Evolutionary conservation across 2,329 filamentous ascomycete species (phyloP), one percentile per base, ranked within the genome.

Genomic region (Alternaria hordeiaustralica): DNA sequence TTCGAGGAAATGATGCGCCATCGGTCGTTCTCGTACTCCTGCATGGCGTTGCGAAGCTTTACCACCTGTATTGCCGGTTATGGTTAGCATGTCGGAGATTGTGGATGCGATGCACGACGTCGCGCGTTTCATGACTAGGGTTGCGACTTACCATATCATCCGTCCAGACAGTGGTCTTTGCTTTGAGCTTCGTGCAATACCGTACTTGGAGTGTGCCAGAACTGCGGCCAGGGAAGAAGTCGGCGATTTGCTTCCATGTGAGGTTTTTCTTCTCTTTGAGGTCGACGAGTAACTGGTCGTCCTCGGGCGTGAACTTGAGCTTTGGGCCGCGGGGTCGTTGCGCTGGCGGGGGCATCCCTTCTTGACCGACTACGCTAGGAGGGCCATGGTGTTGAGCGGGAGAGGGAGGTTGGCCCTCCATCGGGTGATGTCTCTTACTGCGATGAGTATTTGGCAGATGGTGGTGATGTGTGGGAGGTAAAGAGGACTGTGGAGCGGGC

Each of bases 171-270:
- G 92, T 96, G 43, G 92, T 94, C 84, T 97, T 97, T 13, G 93
- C 94, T 82, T 97, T 97, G 56, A 97, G 84, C 82, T 97, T 97
- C 46, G 94, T 97, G 78, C 94, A 97, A 79, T 97, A 97, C 36
- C 94, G 90, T 58, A 97, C 94, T 80, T 97, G 94, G 65, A 97
- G 82, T 28, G 94, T 97, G 18, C 94, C 94, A 49, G 92, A 96
- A 62, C 92, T 96, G 61, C 94, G 87, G 2, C 94, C 94, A 1
- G 94, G 94, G 72, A 97, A 97, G 82, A 97, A 97, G 76, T 97
- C 94, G 60, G 94, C 93, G 75, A 97, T 97, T 84, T 97, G 94
- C 82, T 97, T 97, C 94, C 94, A 97, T 5, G 94, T 97, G 77
- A 97, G 84, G 76, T 93, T 94, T 80, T 96, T 96, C 75, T 96